Conservation (phyloP, 495 filamentous ascomycete species). For the Aspergillus cristatus region DNA sequence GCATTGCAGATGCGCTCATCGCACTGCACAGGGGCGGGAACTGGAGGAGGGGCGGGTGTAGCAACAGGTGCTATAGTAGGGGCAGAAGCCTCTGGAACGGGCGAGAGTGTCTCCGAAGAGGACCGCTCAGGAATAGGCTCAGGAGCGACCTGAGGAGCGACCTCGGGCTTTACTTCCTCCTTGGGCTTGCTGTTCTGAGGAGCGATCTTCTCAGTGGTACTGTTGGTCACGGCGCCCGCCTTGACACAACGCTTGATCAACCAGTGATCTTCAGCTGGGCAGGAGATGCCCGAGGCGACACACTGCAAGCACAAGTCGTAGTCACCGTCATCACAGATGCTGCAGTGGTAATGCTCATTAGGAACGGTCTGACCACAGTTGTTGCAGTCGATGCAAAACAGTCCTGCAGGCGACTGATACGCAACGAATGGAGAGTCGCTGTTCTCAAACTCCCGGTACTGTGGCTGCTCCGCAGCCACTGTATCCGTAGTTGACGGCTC, state of each 20-base stretch:
- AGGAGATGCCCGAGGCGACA: slow-evolving; percentile 63
- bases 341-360: slow-evolving; percentile 87
- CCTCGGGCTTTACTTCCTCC: slow-evolving; percentile 11
- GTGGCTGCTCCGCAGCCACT: slow-evolving; percentile 10
- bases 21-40: slow-evolving; percentile 6
- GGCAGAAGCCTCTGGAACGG: slow-evolving; percentile 5
- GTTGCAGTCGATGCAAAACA: slow-evolving; percentile 82
- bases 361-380: slow-evolving; percentile 68
- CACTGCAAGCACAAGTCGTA: slow-evolving; percentile 87
- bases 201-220: slow-evolving; percentile 68
- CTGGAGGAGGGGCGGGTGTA: slow-evolving; percentile 1
- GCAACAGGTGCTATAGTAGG: too few species aligned
- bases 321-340: slow-evolving; percentile 84
- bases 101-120: slow-evolving; percentile 2
- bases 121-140: slow-evolving; percentile 3
- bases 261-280: slow-evolving; percentile 74
- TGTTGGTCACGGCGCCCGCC: slow-evolving; percentile 69
- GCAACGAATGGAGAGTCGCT: slow-evolving; percentile 22
- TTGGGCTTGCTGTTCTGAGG: slow-evolving; percentile 41
- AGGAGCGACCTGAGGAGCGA: slow-evolving; percentile 7
- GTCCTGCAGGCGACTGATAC: slow-evolving; percentile 22
- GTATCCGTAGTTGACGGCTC: slow-evolving; percentile 4
- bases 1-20: slow-evolving; percentile 83
- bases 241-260: slow-evolving; percentile 82
- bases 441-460: slow-evolving; percentile 21